Conservation (phyloP, 345 rosid species). For the Cardamine chenopodiifolia region DNA sequence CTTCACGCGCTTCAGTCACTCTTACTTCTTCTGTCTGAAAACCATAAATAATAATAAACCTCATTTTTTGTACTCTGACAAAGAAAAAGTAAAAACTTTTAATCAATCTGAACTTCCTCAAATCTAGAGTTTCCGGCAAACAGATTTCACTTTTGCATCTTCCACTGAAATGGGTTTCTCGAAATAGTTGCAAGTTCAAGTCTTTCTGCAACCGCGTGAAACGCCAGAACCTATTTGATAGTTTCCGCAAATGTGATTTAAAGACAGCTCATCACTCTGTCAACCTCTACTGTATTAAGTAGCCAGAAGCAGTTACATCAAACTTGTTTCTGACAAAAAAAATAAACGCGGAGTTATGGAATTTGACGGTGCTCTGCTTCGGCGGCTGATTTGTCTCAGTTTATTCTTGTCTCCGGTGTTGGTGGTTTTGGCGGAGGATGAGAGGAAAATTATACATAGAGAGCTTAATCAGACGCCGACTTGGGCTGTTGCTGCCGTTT, state of each 20-base stretch:
- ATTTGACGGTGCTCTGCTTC: slow-evolving; percentile 19
- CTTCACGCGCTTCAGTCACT: not conserved
- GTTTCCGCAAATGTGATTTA: slow-evolving; percentile 30
- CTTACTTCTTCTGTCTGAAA: slow-evolving; percentile 9
- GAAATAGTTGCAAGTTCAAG: slow-evolving; percentile 22
- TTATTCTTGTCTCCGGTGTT: not conserved
- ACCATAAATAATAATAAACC: slow-evolving; percentile 24
- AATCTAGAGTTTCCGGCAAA: not conserved
- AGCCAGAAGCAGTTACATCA: slow-evolving; percentile 28
- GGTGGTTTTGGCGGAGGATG: slow-evolving; percentile 42
- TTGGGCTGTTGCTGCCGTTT: slow-evolving; percentile 90
- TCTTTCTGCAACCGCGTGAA: slow-evolving; percentile 38
- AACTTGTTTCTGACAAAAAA: not conserved
- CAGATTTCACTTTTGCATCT: not conserved
- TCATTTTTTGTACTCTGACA: slow-evolving; percentile 15
- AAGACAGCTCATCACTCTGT: slow-evolving; percentile 41
- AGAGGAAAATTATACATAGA: slow-evolving; percentile 39
- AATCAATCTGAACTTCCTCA: not conserved
- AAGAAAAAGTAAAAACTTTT: not conserved
- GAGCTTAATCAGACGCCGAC: slow-evolving; percentile 86
- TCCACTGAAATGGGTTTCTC: slow-evolving; percentile 7
- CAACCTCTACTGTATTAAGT: slow-evolving; percentile 31
- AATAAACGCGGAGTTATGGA: slow-evolving; percentile 17
- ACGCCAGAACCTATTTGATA: not conserved
- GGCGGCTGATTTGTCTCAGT: slow-evolving; percentile 24